Evolutionary conservation across 257 asterid genomes (phyloP), one percentile per base, ranked within the genome.

Genomic region (Forsythia suspensa): DNA sequence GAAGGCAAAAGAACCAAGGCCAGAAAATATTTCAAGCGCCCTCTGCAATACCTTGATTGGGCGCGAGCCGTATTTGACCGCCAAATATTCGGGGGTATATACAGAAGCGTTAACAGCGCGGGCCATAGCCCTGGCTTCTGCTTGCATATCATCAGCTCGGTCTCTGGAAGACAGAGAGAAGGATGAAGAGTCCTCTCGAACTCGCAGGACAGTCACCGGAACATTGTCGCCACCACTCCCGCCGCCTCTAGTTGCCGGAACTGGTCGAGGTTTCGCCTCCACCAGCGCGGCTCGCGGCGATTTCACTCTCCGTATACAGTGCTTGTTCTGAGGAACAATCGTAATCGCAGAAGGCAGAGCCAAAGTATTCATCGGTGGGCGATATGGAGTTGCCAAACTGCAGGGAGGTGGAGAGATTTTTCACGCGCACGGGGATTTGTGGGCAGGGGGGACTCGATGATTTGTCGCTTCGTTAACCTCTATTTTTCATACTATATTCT

Each of bases 101-200:
- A 94, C 89, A 5, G 97, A 85, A 15, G 99, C 98, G 81, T 86
- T 83, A 11, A 77, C 94, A 24, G 99, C 96, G 42, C 99, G 97
- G 77, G 88, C 82, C 97, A 96, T 92, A 6, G 99, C 99, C 85
- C 85, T 86, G 38, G 90, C 97, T 81, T 96, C 99, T 3, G 99
- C 95, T 79, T 96, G 98, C 94, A 94, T 92, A 88, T 96, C 97
- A 68, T 90, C 94, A 48, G 94, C 87, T 72, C 98, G 90, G 87
- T 92, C 96, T 86, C 98, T 86, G 72, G 70, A 40, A 42, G 85
- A 74, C 21, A 80, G 72, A 18, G 74, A 65, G 18, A 21, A 36
- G 15, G 80, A 61, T 16, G 90, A 41, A 16, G 75, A 43, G 6
- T 76, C 78, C 15, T 72, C 85, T 70, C 83, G 81, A 29, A 68